Conservation (phyloP, 2,329 filamentous ascomycete genomes). For the Aspergillus transmontanensis region DNA sequence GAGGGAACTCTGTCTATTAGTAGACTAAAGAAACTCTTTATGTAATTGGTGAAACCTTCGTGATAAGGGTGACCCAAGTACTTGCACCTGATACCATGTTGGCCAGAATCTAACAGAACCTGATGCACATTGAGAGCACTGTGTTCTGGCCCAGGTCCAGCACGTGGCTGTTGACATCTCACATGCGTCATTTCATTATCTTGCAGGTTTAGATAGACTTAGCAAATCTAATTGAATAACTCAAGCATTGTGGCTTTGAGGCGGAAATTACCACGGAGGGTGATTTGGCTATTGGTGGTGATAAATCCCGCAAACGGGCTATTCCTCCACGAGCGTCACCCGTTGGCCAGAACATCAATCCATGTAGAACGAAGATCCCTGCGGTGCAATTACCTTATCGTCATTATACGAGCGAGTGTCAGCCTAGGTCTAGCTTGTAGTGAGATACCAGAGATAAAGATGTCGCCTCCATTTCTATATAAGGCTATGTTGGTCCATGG, state of each 20-base stretch:
- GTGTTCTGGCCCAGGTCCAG: background rate
- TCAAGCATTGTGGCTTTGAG: background rate
- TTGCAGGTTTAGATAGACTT: conserved; percentile 7
- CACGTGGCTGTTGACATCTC: background rate
- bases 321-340: background rate
- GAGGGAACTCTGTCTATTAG: background rate
- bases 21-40: background rate
- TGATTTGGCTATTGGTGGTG: conserved; percentile 9
- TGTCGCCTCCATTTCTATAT: background rate
- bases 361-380: background rate
- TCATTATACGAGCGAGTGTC: background rate
- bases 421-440: background rate
- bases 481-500: background rate
- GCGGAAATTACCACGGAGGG: background rate
- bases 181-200: background rate
- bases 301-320: conserved; percentile 15
- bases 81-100: background rate
- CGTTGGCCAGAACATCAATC: conserved; percentile 5
- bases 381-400: background rate
- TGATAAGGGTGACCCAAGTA: background rate
- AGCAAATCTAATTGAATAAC: conserved; percentile 13
- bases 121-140: background rate
- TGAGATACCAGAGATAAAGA: conserved; percentile 2
- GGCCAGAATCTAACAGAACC: background rate
- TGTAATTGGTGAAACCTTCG: background rate